Base-by-base conservation (phyloP, 192 early-diverging fungal genomes). In the Chytriomyces confervae region DNA sequence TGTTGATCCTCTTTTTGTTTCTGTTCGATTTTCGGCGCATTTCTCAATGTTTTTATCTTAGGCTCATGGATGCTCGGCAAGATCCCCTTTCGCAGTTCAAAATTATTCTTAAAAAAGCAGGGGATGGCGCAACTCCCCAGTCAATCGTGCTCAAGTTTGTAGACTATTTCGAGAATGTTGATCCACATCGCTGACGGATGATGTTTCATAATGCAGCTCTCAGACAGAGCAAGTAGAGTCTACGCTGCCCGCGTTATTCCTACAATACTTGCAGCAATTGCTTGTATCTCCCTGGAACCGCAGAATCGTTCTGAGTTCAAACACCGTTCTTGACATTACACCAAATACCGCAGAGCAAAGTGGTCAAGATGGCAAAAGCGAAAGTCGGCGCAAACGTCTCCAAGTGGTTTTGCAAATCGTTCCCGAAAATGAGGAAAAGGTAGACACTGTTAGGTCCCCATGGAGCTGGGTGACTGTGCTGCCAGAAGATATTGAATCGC, bases 51-150 rank as follows among this genome's bases (percentile, higher is more conserved):
- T 3, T 46, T 68, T 47, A 18, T 68, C 57, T 9, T 45, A 74
- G 72, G 24, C 27, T 74, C 6, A 45, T 63, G 46, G 69, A 74
- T 61, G 43, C 72, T 9, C 61, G 62, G 18, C 60, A 61, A 74
- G 27, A 9, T 8, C 11, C 72, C 5, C 44, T 49, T 9, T 7
- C 53, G 13, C 7, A 10, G 10, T 62, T 62, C 27, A 74, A 74
- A 63, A 27, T 74, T 18, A 45, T 74, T 20, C 13, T 74, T 9
- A n/a, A 45, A 46, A 61, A 45, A 74, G 9, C 27, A 3, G 69
- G 23, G 1, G 24, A 16, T 24, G 16, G 8, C 20, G 69, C 9
- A 43, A 43, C 4, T 36, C 36, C 36, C 2, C 36, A 72, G 18
- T 10, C 18, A 36, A 60, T 61, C 51, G 46, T 48, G 1, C 16